Conservation (phyloP, 2,329 filamentous ascomycete species). For the Rhynchosporium agropyri region DNA sequence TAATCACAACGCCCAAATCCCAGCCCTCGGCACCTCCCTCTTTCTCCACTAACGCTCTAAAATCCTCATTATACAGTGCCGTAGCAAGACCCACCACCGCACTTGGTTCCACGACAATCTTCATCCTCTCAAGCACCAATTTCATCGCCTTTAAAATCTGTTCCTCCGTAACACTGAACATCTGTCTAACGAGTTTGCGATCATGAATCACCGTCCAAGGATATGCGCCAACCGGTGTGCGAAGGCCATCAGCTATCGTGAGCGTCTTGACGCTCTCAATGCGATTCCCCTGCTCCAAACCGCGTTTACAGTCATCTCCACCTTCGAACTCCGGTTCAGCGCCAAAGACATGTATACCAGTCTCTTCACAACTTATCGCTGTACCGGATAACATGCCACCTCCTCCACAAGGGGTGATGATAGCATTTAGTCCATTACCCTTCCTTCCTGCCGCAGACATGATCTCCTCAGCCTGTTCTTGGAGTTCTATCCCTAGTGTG, state of each 20-base stretch:
- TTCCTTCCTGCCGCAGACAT: constrained; percentile 43
- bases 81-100: constrained; percentile 83
- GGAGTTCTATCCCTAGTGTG: constrained; percentile 82
- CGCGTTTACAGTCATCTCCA: constrained; percentile 78
- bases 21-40: constrained; percentile 75
- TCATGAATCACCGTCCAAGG: constrained; percentile 81
- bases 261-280: constrained; percentile 71
- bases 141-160: constrained; percentile 78
- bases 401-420: constrained; percentile 84
- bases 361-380: constrained; percentile 73
- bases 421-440: constrained; percentile 58
- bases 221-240: constrained; percentile 76
- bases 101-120: constrained; percentile 88
- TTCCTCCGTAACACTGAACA: constrained; percentile 76
- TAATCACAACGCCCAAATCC: constrained; percentile 65
- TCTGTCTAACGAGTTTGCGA: constrained; percentile 65
- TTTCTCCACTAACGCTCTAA: constrained; percentile 67
- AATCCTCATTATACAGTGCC: constrained; percentile 83
- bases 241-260: constrained; percentile 86
- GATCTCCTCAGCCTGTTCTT: constrained; percentile 67
- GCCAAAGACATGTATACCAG: constrained; percentile 77
- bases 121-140: constrained; percentile 83
- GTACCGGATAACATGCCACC: constrained; percentile 86
- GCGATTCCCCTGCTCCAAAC: constrained; percentile 64
- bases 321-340: constrained; percentile 83